Evolutionary conservation across 352 stramenopile species (phyloP).

Genomic region (Phytophthora agathidicida): DNA sequence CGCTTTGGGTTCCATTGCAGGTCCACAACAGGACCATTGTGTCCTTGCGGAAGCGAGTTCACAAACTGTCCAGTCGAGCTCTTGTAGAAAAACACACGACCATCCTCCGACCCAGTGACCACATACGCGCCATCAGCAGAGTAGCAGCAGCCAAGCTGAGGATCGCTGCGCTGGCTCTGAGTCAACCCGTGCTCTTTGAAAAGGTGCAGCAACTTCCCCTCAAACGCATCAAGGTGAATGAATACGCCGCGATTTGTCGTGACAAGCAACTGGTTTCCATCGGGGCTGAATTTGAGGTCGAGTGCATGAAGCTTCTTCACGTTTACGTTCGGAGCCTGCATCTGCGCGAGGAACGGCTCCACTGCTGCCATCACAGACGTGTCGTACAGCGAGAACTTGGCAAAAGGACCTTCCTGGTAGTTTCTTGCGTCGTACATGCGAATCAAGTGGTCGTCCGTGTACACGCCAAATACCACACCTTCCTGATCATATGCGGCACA

Average conservation of each 20-base stretch:
- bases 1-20: slow-evolving; percentile 87
- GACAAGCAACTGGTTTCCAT: slow-evolving; percentile 87
- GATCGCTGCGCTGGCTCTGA: slow-evolving; percentile 32
- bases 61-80: slow-evolving; percentile 62
- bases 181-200: slow-evolving; percentile 59
- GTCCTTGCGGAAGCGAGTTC: slow-evolving; percentile 57
- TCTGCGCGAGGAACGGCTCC: slow-evolving; percentile 62
- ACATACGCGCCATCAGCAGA: slow-evolving; percentile 82
- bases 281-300: slow-evolving; percentile 85
- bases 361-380: slow-evolving; percentile 63
- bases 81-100: slow-evolving; percentile 75
- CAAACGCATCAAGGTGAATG: slow-evolving; percentile 85
- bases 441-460: slow-evolving; percentile 86
- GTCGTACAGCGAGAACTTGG: slow-evolving; percentile 89
- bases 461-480: slow-evolving; percentile 86
- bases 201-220: slow-evolving; percentile 79
- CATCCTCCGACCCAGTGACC: slow-evolving; percentile 73
- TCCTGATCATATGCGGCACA: slow-evolving; percentile 83
- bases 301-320: slow-evolving; percentile 72
- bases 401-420: slow-evolving; percentile 87
- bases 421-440: slow-evolving; percentile 91
- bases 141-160: slow-evolving; percentile 70
- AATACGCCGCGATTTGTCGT: slow-evolving; percentile 82
- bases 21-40: slow-evolving; percentile 69
- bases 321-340: slow-evolving; percentile 59